phyloP scores from a whole-genome alignment of 176 grass and related monocot species.

The Otatea glauca region DNA sequence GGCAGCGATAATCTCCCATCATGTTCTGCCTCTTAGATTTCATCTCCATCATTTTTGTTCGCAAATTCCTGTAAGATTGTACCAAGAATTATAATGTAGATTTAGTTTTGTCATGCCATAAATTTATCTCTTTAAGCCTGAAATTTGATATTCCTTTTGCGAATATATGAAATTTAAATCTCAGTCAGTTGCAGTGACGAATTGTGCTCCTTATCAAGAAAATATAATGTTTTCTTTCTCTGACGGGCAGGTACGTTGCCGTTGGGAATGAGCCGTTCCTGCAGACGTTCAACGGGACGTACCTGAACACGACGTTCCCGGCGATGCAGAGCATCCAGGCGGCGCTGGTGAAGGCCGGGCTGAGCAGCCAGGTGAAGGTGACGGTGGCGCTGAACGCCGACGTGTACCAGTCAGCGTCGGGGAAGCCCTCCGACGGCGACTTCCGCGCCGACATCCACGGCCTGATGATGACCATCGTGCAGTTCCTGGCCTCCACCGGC shows the following conservation, averaged over 20 bases:
- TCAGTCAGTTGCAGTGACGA: not conserved
- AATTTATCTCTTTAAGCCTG: not conserved
- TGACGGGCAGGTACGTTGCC: constrained; percentile 59
- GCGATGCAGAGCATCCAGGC: constrained; percentile 85
- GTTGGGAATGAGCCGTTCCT: constrained; percentile 91
- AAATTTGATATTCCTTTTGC: not conserved
- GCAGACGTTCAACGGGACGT: constrained; percentile 71
- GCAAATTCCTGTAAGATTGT: not conserved
- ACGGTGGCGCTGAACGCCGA: constrained; percentile 83
- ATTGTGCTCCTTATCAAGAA: not conserved
- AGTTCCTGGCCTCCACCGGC: constrained; percentile 68
- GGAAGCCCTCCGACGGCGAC: constrained; percentile 74
- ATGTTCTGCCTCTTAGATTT: not conserved
- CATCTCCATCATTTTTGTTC: not conserved
- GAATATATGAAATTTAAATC: not conserved
- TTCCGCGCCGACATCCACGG: constrained; percentile 79
- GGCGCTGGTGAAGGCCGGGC: constrained; percentile 69
- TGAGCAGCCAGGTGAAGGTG: constrained; percentile 65
- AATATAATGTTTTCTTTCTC: not conserved
- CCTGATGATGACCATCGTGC: constrained; percentile 61
- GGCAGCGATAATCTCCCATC: constrained; percentile 1
- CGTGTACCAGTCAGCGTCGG: constrained; percentile 64
- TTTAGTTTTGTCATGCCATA: not conserved
- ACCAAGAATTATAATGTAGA: not conserved
- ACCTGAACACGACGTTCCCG: constrained; percentile 73